Evolutionary conservation across 768 basidiomycete genomes (phyloP), one percentile per base, ranked within the genome.

Genomic region (Tricholoma sp.): DNA sequence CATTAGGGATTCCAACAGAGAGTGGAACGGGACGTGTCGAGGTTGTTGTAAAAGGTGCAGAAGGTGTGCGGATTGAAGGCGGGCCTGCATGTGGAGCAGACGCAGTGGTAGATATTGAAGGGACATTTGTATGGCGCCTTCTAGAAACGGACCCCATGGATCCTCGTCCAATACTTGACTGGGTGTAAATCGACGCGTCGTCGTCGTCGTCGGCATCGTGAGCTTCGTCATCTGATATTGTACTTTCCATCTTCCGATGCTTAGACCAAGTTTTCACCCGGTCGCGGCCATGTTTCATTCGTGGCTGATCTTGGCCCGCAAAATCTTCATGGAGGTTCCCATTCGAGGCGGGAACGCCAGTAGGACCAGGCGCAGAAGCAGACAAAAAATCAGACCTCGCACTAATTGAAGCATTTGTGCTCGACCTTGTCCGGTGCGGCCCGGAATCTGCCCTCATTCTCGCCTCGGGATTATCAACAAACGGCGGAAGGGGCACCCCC

Each of bases 111-210:
- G 32, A 16, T 54, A 16, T 21, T 10, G 46, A 50, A 47, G 58
- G 24, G 8, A 29, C 18, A 31, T 53, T 2, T 50, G 22, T 29
- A 22, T 32, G 29, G 37, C 37, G 50, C 34, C 24, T 35, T 39
- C 45, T 22, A 8, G 21, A 9, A 11, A 57, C 34, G 29, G 59
- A 55, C 19, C 46, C 56, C 39, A 43, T 52, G 22, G 43, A 57
- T 58, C 45, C 52, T 5, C 67, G 66, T 2, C 64, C 54, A 6
- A 65, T 61, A 54, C 72, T 72, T 24, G 69, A 66, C 31, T 73
- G 71, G 0, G 71, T 72, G 54, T 75, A 75, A 11, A 76, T 66
- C 5, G 71, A 72, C 9, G 65, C 69, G 4, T 73, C 71, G 2
- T 72, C 73, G 37, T 73, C 74, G 19, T n/a, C n/a, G n/a, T n/a